Evolutionary conservation across 768 basidiomycete genomes (phyloP), one percentile per base, ranked within the genome.

Genomic region (Cubamyces lactineus): DNA sequence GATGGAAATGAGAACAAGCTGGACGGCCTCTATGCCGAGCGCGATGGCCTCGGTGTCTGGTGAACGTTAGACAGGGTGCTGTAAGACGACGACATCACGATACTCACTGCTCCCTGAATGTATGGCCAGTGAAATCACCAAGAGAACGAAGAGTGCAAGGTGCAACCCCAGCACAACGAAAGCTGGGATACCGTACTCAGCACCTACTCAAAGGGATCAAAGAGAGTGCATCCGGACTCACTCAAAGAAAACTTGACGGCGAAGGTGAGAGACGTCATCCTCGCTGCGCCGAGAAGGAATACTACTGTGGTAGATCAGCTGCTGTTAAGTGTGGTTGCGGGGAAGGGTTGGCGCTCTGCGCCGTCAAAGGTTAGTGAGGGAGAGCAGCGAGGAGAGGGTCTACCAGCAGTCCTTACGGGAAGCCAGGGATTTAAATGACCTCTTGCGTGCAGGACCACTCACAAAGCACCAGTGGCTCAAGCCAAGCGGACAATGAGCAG

Each of bases 161-260:
- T 63, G 62, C 56, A 57, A 23, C 19, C 47, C 47, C 4, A 63
- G 47, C 23, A 63, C 38, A 42, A 63, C 53, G 34, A 63, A 47
- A 45, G 53, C 62, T 63, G 54, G 17, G 8, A 4, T 9, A 17
- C 16, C 3, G 12, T 21, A 17, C 28, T 53, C 50, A 30, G 21
- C 0, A 19, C 5, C 23, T 5, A 28, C 42, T 15, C 23, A 2
- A 12, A 21, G 42, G 21, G 12, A 24, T 5, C 19, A 2, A 40
- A 3, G 28, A 21, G 38, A 9, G 30, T 11, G 15, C 23, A 13
- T 8, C 2, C 6, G 5, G 4, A 55, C 62, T 54, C 48, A 59
- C 62, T 50, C 47, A 59, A 43, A 16, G 56, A 54, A 42, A 63
- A 63, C 57, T 63, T 59, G n/a, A 63, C 26, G 45, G 57, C 62